Percentiles rank a stretch among this genome's conserved stretches.
These are phyloP conservation scores for Metarhizium sp. DNA, from an alignment of 2,329 filamentous ascomycete genomes.

Conservation along the genomic window DNA sequence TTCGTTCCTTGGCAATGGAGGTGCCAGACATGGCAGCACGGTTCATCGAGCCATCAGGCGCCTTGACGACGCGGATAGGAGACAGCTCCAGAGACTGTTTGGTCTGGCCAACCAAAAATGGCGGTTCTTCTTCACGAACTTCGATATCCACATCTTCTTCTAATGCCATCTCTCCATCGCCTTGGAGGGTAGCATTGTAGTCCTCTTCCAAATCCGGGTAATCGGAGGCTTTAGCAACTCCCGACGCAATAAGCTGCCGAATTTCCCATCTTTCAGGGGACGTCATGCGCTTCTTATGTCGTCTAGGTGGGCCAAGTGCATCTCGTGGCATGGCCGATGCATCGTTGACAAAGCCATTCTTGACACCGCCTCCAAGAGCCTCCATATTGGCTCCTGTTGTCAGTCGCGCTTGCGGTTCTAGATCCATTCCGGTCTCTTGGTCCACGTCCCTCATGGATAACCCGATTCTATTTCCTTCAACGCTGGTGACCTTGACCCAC, in stretches of 20 bases:
- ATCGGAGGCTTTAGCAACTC: constrained; percentile 83
- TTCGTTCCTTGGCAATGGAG: constrained; percentile 76
- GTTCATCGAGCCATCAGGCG: constrained; percentile 96
- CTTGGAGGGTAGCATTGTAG: constrained; percentile 77
- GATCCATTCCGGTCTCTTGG: constrained; percentile 75
- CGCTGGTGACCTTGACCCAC: constrained; percentile 85
- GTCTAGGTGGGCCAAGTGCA: constrained; percentile 35
- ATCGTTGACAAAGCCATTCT: constrained; percentile 46
- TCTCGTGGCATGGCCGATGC: constrained; percentile 21
- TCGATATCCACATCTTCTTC: constrained; percentile 98
- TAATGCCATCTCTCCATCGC: constrained; percentile 79
- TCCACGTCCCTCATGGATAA: constrained; percentile 98
- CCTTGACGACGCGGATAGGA: constrained; percentile 93
- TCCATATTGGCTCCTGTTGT: constrained; percentile 88
- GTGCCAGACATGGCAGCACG: constrained; percentile 92
- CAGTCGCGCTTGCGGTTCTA: constrained; percentile 68
- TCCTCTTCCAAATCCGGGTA: constrained; percentile 94
- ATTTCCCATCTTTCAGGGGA: constrained; percentile 98
- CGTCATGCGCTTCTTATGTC: constrained; percentile 83
- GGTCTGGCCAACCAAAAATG: constrained; percentile 90
- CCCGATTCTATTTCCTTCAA: constrained; percentile 73
- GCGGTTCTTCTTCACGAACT: constrained; percentile 90
- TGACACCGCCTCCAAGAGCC: constrained; percentile 56
- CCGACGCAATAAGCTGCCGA: constrained; percentile 88
- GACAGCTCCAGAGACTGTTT: constrained; percentile 93